Evolutionary conservation across 805 yeast genomes (phyloP), one percentile per base, ranked within the genome.

Genomic region (Komagataella populi): DNA sequence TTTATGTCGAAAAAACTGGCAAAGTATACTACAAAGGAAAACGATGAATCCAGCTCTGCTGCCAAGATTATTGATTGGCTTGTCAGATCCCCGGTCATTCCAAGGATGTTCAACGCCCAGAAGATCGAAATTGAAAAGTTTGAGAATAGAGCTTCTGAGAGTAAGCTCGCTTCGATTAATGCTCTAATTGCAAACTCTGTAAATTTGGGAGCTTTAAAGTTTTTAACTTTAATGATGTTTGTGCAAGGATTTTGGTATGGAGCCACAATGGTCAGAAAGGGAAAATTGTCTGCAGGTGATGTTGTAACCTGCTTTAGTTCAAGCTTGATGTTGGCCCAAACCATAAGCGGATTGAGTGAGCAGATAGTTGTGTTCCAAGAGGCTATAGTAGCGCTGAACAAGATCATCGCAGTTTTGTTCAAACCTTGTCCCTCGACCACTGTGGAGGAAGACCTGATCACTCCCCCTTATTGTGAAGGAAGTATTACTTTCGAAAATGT

Each of bases 181-280:
- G 59, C 72, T 46, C 70, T 78, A n/a, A 59, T 78, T 23, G 74
- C 71, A 14, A 66, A 78, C 4, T 69, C 81, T 10, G 59, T 76
- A 0, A 89, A 87, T 60, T 63, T 75, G 20, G 83, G 85, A 0
- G 46, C 76, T 0, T 64, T 83, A 49, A 76, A 83, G 57, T 66
- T 76, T 22, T 56, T 90, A 3, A 73, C 83, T 0, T 68, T 87
- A 44, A 62, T 81, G 60, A 82, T 89, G 81, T 89, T 91, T 69
- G 85, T 90, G 2, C 96, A 87, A 64, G 95, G 91, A 0, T 86
- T 93, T 59, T 89, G 95, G 87, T 91, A 84, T 67, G 99, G 98
- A 1, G 76, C 83, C 24, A 72, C 71, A 47, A 74, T 86, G 70
- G 82, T 88, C 3, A 64, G 66, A 43, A 63, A 66, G 4, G 78